A percentile compares a stretch with the other conserved stretches of the same genome.
Evolutionary conservation across 257 asterid genomes (phyloP).

Genomic region (Scutellaria barbata): DNA sequence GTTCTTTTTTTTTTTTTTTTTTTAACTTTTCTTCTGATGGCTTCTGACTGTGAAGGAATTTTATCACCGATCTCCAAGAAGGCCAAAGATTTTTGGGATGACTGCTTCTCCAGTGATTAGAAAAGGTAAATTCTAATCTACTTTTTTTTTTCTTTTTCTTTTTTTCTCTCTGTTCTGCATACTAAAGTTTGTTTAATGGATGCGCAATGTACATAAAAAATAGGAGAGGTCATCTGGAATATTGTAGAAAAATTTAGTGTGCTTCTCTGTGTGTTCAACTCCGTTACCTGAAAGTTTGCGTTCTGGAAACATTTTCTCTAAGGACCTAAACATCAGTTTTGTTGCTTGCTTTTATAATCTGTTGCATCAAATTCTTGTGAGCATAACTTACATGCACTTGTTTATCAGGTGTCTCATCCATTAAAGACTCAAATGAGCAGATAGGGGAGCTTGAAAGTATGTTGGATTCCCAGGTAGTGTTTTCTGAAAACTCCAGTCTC

Average conservation of each 20-base stretch:
- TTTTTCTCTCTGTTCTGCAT: not conserved
- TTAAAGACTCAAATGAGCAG: slow-evolving; percentile 50
- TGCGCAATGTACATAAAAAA: not conserved
- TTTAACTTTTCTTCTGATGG: slow-evolving; percentile 20
- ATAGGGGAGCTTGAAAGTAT: slow-evolving; percentile 72
- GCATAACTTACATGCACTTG: slow-evolving; percentile 28
- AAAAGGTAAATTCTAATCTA: slow-evolving; percentile 53
- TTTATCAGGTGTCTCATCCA: slow-evolving; percentile 57
- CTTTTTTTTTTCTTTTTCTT: slow-evolving; percentile 10
- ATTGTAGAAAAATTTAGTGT: not conserved
- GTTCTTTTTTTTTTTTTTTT: not conserved
- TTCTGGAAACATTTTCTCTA: not conserved
- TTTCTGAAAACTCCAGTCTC: slow-evolving; percentile 7
- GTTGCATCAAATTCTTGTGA: slow-evolving; percentile 22
- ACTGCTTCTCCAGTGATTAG: slow-evolving; percentile 63
- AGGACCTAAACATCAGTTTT: not conserved
- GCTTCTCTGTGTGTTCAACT: not conserved
- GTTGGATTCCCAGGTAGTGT: slow-evolving; percentile 74
- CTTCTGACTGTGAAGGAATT: slow-evolving; percentile 62
- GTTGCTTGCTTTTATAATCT: not conserved
- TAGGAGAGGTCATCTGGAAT: not conserved
- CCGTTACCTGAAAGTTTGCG: not conserved
- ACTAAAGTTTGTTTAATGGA: not conserved
- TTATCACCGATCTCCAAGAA: slow-evolving; percentile 52
- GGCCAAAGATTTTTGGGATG: slow-evolving; percentile 85